A percentile compares a stretch with the other conserved stretches of the same genome.
Conservation (phyloP, 1,284 basidiomycete species). For the Heterobasidion irregulare region DNA sequence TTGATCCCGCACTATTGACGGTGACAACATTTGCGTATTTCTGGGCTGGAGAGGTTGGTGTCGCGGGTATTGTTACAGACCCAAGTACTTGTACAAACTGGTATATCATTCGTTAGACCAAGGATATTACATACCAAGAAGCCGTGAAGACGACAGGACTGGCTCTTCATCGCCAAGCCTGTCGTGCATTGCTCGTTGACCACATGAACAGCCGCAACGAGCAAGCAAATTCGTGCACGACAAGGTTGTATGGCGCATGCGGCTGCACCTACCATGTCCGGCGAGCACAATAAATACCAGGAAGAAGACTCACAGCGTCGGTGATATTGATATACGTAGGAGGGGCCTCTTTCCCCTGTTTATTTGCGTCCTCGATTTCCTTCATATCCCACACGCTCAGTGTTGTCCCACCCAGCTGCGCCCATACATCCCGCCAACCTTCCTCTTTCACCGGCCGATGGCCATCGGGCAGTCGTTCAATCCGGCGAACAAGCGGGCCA, state of each 20-base stretch:
- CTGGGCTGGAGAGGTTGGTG: conserved; percentile 35
- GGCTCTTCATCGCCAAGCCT: no score
- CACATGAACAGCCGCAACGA: no score
- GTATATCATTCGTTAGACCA: conserved; percentile 1
- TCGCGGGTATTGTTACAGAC: conserved; percentile 55
- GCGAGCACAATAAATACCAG: conserved; percentile 1
- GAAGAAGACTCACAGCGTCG: conserved; percentile 58
- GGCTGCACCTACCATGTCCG: neutral
- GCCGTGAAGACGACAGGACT: no score
- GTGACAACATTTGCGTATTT: conserved; percentile 79
- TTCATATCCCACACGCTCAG: conserved; percentile 89
- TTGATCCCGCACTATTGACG: conserved; percentile 91
- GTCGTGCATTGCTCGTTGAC: no score
- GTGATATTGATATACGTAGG: conserved; percentile 83
- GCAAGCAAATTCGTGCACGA: no score
- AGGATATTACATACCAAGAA: no score
- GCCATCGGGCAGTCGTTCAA: conserved; percentile 73
- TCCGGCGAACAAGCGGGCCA: conserved; percentile 65
- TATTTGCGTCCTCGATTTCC: conserved; percentile 74
- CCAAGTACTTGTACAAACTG: conserved; percentile 71
- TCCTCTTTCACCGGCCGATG: conserved; percentile 66
- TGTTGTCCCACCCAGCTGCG: conserved; percentile 88
- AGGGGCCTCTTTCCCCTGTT: conserved; percentile 74
- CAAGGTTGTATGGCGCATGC: neutral
- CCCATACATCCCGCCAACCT: conserved; percentile 91